Conservation (phyloP, 495 filamentous ascomycete species). For the Lentithecium fluviatile region DNA sequence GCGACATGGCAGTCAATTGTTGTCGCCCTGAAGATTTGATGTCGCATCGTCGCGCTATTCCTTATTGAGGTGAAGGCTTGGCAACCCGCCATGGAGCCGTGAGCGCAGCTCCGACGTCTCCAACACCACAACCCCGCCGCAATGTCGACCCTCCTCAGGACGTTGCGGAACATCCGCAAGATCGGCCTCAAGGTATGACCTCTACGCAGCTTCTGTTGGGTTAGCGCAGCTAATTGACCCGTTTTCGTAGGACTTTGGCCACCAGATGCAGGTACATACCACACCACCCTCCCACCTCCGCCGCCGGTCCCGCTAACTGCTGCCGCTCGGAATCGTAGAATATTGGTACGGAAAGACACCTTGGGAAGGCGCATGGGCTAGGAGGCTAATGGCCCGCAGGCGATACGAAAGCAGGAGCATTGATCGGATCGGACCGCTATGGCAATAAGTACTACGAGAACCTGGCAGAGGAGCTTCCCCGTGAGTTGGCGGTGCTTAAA, state of each 20-base stretch:
- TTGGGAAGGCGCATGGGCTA: background rate
- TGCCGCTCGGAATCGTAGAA: constrained; percentile 50
- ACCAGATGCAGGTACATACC: constrained; percentile 81
- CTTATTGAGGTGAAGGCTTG: constrained; percentile 8
- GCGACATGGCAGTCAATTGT: background rate
- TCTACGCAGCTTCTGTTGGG: background rate
- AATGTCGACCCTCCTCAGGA: constrained; percentile 92
- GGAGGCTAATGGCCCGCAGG: constrained; percentile 53
- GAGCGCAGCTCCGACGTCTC: background rate
- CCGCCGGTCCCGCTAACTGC: constrained; percentile 14
- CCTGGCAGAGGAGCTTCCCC: constrained; percentile 81
- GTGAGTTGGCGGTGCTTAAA: constrained; percentile 47
- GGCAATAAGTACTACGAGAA: constrained; percentile 99
- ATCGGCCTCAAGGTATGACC: constrained; percentile 77
- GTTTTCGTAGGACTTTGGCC: constrained; percentile 68
- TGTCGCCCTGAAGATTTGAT: too few species aligned
- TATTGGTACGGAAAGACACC: constrained; percentile 52
- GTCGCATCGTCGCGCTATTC: background rate
- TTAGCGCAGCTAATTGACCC: constrained; percentile 43
- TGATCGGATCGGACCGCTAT: constrained; percentile 82
- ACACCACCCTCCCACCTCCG: background rate
- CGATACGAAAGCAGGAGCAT: constrained; percentile 91
- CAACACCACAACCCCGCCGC: constrained; percentile 38
- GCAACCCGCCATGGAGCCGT: background rate
- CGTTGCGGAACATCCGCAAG: constrained; percentile 78